Evolutionary conservation across 208 protist genomes (phyloP).

Genomic region (Trypanosoma boissoni): DNA sequence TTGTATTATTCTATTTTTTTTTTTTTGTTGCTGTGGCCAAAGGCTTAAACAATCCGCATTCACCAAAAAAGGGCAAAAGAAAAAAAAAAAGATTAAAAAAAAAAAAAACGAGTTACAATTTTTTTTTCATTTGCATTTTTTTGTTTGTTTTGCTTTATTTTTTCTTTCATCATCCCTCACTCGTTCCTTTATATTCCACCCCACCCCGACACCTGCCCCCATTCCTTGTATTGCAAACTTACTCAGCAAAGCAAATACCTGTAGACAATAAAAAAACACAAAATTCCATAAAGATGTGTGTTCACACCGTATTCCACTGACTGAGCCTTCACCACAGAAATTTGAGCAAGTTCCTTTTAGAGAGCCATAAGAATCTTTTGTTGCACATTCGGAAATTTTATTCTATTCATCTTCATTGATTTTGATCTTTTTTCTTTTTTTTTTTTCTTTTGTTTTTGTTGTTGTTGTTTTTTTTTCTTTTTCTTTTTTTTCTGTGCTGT

Average conservation of each 20-base stretch:
- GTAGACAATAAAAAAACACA: not conserved
- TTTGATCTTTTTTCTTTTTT: not conserved
- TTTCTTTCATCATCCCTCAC: not conserved
- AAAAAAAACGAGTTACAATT: not conserved
- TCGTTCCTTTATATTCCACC: not conserved
- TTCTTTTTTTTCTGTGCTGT: no score
- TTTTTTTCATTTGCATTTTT: not conserved
- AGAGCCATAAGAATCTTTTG: no score
- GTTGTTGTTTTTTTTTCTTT: not conserved
- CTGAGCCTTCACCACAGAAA: no score
- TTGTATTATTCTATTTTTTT: not conserved
- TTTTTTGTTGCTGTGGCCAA: not conserved
- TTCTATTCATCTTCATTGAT: no score
- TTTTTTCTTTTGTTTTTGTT: not conserved
- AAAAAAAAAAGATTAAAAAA: not conserved
- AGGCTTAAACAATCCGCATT: no score
- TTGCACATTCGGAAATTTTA: no score
- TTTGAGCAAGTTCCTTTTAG: no score
- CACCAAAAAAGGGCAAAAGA: not conserved
- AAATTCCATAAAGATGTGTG: not conserved
- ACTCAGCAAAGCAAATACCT: not conserved
- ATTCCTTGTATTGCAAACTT: not conserved
- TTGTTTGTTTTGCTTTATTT: not conserved
- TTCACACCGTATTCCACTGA: not conserved
- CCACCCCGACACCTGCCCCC: no score